phyloP scores from a whole-genome alignment of 306 rosid genomes.

The Carpinus fangiana region DNA sequence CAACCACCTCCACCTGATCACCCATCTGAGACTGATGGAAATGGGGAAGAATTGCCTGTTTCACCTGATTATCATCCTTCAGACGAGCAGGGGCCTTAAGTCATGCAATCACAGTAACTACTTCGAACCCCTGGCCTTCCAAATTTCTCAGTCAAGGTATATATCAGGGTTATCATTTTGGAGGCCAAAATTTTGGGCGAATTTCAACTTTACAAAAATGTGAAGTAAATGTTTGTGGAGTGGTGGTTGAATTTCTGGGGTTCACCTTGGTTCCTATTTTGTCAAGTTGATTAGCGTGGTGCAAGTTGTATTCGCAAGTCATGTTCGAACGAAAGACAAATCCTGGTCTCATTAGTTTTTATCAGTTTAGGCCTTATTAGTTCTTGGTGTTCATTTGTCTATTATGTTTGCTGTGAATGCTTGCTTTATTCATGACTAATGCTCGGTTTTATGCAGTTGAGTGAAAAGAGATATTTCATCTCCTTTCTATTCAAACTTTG shows the following conservation, averaged over 20 bases:
- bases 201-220: background rate
- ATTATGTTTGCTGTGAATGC: background rate
- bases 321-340: background rate
- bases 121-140: background rate
- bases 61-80: constrained; percentile 35
- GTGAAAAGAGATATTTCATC: background rate
- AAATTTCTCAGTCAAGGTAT: constrained; percentile 9
- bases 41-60: constrained; percentile 39
- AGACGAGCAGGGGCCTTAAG: constrained; percentile 40
- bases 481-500: background rate
- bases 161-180: constrained; percentile 3
- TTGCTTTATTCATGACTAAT: background rate
- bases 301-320: background rate
- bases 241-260: background rate
- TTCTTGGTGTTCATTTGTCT: background rate
- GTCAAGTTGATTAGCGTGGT: background rate
- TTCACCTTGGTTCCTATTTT: background rate
- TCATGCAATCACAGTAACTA: background rate
- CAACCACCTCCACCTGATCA: constrained; percentile 47
- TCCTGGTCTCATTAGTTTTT: background rate
- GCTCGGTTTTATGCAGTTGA: background rate
- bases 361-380: background rate
- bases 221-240: background rate
- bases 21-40: constrained; percentile 38
- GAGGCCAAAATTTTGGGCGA: background rate